Evolutionary conservation across 1,139 yeast genomes (phyloP).

Genomic region (Blastobotrys arbuscula): DNA sequence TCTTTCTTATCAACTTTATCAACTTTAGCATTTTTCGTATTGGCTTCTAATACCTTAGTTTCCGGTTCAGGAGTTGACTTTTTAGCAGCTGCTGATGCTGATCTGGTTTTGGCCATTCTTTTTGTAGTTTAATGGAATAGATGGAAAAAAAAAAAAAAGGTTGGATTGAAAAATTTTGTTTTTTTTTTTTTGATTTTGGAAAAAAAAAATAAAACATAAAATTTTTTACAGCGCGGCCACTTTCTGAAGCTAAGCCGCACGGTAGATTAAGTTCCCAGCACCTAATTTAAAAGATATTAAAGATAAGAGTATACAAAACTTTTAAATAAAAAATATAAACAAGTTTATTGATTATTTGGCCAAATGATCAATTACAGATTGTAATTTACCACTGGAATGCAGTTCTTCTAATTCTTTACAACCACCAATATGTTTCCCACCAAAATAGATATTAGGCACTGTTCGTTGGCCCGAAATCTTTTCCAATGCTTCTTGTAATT

Average conservation of each 20-base stretch:
- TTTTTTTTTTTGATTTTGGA: not conserved
- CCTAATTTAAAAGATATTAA: too few species aligned
- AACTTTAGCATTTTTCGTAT: constrained; percentile 15
- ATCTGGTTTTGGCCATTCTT: constrained; percentile 13
- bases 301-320: too few species aligned
- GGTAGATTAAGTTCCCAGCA: too few species aligned
- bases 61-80: constrained; percentile 5
- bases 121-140: not conserved
- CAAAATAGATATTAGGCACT: constrained; percentile 87
- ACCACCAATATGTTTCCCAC: constrained; percentile 91
- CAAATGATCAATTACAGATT: not conserved
- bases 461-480: constrained; percentile 84
- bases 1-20: constrained; percentile 12
- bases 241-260: too few species aligned
- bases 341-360: too few species aligned
- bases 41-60: constrained; percentile 10
- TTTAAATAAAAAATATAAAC: too few species aligned
- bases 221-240: not conserved
- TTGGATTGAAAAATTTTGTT: too few species aligned
- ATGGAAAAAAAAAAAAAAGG: not conserved
- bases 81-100: constrained; percentile 5
- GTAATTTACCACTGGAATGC: constrained; percentile 12
- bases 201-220: not conserved
- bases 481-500: constrained; percentile 69
- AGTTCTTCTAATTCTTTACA: constrained; percentile 68